These are phyloP conservation scores for Plasmodium billcollinsi DNA, from an alignment of 169 alveolate species.

Conservation along the genomic window DNA sequence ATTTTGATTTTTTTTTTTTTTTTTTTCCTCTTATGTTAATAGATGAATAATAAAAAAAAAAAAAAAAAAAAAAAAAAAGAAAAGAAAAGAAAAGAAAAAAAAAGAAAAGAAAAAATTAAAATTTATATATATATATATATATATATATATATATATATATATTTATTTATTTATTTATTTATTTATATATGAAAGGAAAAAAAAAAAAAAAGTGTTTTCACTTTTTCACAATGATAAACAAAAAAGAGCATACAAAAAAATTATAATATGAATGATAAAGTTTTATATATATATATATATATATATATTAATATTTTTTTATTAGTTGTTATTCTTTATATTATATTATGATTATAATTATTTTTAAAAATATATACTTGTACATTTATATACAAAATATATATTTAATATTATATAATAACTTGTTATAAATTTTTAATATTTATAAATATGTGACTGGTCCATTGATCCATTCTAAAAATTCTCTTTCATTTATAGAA, in stretches of 20 bases:
- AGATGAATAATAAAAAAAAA: constrained; percentile 21
- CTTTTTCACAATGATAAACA: constrained; percentile 73
- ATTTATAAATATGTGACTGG: constrained; percentile 66
- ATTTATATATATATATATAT: background rate
- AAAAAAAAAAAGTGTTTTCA: constrained; percentile 11
- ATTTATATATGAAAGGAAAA: no score
- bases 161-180: no score
- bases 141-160: no score
- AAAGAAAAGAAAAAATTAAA: constrained; percentile 24
- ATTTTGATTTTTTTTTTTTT: constrained; percentile 60
- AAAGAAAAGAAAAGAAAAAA: background rate
- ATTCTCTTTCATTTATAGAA: constrained; percentile 93
- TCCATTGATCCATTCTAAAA: constrained; percentile 92
- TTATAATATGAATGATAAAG: constrained; percentile 12
- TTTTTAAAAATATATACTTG: background rate
- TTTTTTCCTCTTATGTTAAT: constrained; percentile 35
- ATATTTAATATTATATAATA: background rate
- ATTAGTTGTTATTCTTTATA: background rate
- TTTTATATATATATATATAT: constrained; percentile 17
- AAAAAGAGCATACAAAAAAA: constrained; percentile 75
- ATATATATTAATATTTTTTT: background rate
- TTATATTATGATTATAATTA: no score
- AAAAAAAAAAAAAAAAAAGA: constrained; percentile 13
- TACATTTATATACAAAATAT: background rate
- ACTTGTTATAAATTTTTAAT: background rate